phyloP scores from a whole-genome alignment of 768 basidiomycete species.

The Rhodotorula taiwanensis region DNA sequence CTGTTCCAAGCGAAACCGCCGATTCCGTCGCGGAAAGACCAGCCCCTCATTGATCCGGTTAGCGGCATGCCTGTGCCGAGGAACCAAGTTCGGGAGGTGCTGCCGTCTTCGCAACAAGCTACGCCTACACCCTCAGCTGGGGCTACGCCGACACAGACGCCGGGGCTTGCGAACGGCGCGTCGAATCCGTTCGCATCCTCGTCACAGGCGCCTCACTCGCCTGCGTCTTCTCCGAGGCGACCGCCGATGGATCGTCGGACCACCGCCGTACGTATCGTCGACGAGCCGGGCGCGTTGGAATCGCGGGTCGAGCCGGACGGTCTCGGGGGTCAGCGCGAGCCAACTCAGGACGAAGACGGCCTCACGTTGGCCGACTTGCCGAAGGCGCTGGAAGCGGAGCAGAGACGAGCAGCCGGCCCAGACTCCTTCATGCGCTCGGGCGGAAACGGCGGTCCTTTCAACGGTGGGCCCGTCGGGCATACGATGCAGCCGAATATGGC shows the following conservation, averaged over 20 bases:
- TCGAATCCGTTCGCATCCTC: not conserved
- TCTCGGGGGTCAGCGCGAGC: slow-evolving; percentile 42
- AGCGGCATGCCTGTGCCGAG: slow-evolving; percentile 26
- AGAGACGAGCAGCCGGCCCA: slow-evolving; percentile 55
- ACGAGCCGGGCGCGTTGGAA: slow-evolving; percentile 43
- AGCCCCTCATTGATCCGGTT: slow-evolving; percentile 33
- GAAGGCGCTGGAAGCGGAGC: slow-evolving; percentile 81
- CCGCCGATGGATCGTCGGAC: slow-evolving; percentile 22
- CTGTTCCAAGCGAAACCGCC: slow-evolving; percentile 33
- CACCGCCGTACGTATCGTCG: slow-evolving; percentile 34
- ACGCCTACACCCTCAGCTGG: not conserved
- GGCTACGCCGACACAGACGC: not conserved
- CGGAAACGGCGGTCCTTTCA: not conserved
- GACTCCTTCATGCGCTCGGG: no score
- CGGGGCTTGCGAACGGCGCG: not conserved
- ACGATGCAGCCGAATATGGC: not conserved
- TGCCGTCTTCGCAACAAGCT: not conserved
- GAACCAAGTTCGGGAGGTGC: not conserved
- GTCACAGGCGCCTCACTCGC: not conserved
- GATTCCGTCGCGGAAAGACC: slow-evolving; percentile 34
- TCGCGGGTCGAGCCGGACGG: slow-evolving; percentile 3
- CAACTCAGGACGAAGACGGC: slow-evolving; percentile 58
- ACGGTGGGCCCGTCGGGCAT: not conserved
- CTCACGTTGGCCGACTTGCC: slow-evolving; percentile 93
- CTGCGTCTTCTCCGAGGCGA: not conserved